Conservation (phyloP, 202 grass and related monocot species). For the Panicum virgatum region DNA sequence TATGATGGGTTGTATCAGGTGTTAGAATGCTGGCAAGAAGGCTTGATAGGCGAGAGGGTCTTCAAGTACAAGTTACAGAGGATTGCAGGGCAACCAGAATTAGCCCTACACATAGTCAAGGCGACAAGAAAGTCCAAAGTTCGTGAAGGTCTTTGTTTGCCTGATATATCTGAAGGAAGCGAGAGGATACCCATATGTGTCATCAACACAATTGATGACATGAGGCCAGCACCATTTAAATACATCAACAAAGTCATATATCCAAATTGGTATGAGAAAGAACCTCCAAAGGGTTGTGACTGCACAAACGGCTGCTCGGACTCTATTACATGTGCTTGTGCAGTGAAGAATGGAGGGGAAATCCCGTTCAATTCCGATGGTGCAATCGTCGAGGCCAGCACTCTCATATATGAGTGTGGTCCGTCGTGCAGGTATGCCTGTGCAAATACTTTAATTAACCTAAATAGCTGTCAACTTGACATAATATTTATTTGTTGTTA, state of each 20-base stretch:
- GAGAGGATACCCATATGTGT: constrained; percentile 80
- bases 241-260: constrained; percentile 69
- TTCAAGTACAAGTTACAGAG: constrained; percentile 73
- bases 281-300: constrained; percentile 63
- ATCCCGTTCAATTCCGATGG: constrained; percentile 78
- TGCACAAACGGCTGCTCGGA: constrained; percentile 69
- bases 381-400: constrained; percentile 70
- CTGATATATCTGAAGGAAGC: constrained; percentile 73
- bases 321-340: constrained; percentile 71
- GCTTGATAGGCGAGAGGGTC: constrained; percentile 40
- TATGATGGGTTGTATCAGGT: constrained; percentile 90
- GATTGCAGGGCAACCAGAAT: constrained; percentile 76
- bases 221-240: constrained; percentile 57
- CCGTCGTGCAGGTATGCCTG: constrained; percentile 64
- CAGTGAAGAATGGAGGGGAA: constrained; percentile 78
- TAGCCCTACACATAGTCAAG: constrained; percentile 69
- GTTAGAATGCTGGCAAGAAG: constrained; percentile 53
- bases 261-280: constrained; percentile 66
- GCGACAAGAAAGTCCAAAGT: constrained; percentile 70
- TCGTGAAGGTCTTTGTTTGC: constrained; percentile 71
- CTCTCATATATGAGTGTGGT: constrained; percentile 84
- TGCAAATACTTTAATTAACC: neutral
- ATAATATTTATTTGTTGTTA: constrained; percentile 6
- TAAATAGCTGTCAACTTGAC: constrained; percentile 13
- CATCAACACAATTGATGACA: constrained; percentile 72